Evolutionary conservation across 805 yeast genomes (phyloP).

Genomic region (Lipomyces mesembrius): DNA sequence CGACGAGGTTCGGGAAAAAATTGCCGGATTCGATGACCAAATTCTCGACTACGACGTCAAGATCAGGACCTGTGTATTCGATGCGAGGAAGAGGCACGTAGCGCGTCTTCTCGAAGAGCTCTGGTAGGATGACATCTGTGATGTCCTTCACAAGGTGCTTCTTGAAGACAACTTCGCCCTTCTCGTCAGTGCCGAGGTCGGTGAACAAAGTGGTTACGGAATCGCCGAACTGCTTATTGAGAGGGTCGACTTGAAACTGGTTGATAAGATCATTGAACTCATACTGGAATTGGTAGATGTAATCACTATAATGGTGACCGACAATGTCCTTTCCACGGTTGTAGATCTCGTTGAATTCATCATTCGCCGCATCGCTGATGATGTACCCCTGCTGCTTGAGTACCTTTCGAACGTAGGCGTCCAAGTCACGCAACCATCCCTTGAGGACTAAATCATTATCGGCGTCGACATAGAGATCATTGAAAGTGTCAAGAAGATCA

Average conservation of each 20-base stretch:
- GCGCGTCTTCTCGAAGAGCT: slow-evolving; percentile 20
- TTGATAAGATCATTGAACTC: slow-evolving; percentile 21
- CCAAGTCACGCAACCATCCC: slow-evolving; percentile 27
- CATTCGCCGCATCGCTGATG: slow-evolving; percentile 19
- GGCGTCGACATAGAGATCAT: slow-evolving; percentile 30
- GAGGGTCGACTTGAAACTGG: slow-evolving; percentile 28
- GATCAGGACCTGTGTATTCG: slow-evolving; percentile 28
- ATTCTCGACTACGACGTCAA: slow-evolving; percentile 36
- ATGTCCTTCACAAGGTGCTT: slow-evolving; percentile 24
- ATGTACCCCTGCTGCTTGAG: slow-evolving; percentile 33
- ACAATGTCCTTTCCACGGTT: slow-evolving; percentile 27
- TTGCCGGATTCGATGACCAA: slow-evolving; percentile 31
- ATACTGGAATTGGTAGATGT: slow-evolving; percentile 23
- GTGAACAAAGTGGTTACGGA: slow-evolving; percentile 14
- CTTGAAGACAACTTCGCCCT: slow-evolving; percentile 16
- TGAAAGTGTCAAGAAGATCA: slow-evolving; percentile 17
- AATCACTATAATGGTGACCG: slow-evolving; percentile 18
- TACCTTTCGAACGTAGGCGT: slow-evolving; percentile 22
- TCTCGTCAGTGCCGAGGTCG: slow-evolving; percentile 27
- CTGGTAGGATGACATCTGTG: slow-evolving; percentile 28
- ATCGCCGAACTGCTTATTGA: slow-evolving; percentile 22
- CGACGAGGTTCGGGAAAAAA: slow-evolving; percentile 33
- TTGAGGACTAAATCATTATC: slow-evolving; percentile 31
- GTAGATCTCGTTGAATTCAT: slow-evolving; percentile 24
- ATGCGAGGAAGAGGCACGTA: slow-evolving; percentile 36